Percentiles rank a stretch among this genome's conserved stretches.
Evolutionary conservation across 2,329 filamentous ascomycete species (phyloP).

Genomic region (Fusarium brachygibbosum): DNA sequence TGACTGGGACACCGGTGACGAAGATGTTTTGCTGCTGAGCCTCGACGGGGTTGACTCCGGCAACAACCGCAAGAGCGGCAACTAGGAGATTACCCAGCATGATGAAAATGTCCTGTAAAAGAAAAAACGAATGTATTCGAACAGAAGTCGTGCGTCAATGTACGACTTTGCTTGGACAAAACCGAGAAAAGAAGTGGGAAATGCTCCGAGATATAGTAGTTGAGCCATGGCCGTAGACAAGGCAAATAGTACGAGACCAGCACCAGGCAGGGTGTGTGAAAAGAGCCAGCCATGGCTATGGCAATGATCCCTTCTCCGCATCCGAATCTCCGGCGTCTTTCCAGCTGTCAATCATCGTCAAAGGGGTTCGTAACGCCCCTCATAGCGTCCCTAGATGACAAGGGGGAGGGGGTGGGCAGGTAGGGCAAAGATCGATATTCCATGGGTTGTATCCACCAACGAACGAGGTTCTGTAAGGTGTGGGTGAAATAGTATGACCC

Average conservation of each 20-base stretch:
- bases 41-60: constrained; percentile 42
- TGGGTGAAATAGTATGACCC: constrained; percentile 31
- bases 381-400: constrained; percentile 34
- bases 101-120: constrained; percentile 30
- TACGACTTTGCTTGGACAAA: constrained; percentile 42
- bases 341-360: constrained; percentile 43
- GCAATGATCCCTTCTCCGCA: constrained; percentile 41
- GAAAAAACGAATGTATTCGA: constrained; percentile 37
- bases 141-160: constrained; percentile 39
- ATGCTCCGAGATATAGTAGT: constrained; percentile 36
- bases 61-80: constrained; percentile 47
- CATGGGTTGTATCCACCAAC: constrained; percentile 25
- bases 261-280: constrained; percentile 4
- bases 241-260: constrained; percentile 25
- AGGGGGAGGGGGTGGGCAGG: constrained; percentile 42
- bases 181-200: constrained; percentile 30
- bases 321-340: constrained; percentile 33
- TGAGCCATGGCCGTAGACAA: constrained; percentile 32
- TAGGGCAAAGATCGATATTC: constrained; percentile 39
- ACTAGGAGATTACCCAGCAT: constrained; percentile 43
- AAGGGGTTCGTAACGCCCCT: constrained; percentile 43
- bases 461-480: constrained; percentile 7
- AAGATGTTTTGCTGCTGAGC: constrained; percentile 48
- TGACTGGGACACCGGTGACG: constrained; percentile 57
- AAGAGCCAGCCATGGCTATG: constrained; percentile 9